phyloP scores from a whole-genome alignment of 129 eudicot species.

The Artemisia annua region DNA sequence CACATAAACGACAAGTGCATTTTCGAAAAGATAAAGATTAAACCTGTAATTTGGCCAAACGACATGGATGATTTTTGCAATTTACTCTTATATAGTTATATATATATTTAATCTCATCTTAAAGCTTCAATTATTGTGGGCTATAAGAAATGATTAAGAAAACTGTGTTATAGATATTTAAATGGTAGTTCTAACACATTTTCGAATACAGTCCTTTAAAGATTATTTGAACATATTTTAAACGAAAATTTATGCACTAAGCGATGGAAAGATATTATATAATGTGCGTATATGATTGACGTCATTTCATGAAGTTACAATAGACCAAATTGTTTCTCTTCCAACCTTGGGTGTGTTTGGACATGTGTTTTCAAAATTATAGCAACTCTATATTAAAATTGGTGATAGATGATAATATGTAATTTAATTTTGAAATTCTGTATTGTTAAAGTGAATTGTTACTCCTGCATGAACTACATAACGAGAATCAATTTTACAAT shows the following conservation, averaged over 20 bases:
- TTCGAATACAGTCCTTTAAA: too few species aligned
- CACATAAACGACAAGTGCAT: too few species aligned
- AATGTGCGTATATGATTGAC: background rate
- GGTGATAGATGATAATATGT: background rate
- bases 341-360: background rate
- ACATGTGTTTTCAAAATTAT: background rate
- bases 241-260: background rate
- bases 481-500: too few species aligned
- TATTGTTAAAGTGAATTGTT: too few species aligned
- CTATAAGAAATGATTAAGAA: background rate
- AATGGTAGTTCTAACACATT: background rate
- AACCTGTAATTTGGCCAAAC: too few species aligned
- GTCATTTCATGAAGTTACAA: background rate
- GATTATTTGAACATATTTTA: too few species aligned
- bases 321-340: background rate
- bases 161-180: background rate
- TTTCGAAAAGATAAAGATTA: too few species aligned
- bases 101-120: conserved; percentile 17
- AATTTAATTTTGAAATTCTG: too few species aligned
- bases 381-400: background rate
- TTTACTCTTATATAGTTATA: too few species aligned
- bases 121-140: conserved; percentile 22
- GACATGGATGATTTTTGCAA: too few species aligned
- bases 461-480: too few species aligned
- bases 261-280: background rate